Evolutionary conservation across 805 yeast genomes (phyloP).

Genomic region (Blastobotrys attinorum): DNA sequence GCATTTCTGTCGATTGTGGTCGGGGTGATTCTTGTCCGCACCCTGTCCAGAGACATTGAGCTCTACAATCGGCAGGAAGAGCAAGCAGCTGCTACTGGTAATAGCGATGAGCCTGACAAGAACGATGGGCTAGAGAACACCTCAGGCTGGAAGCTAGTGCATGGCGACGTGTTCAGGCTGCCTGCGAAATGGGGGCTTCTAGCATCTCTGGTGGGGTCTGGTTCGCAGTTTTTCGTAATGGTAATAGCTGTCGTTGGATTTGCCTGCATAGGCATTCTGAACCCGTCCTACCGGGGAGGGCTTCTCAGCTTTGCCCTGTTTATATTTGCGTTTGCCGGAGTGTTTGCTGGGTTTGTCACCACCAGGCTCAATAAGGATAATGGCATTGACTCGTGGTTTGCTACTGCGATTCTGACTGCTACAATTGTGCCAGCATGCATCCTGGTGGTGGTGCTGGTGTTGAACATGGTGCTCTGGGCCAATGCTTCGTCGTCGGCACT

Average conservation of each 20-base stretch:
- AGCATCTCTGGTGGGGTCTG: slow-evolving; percentile 58
- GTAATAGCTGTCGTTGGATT: slow-evolving; percentile 53
- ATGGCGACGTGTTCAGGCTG: slow-evolving; percentile 44
- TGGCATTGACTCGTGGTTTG: slow-evolving; percentile 28
- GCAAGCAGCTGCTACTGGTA: slow-evolving; percentile 7
- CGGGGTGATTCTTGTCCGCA: slow-evolving; percentile 51
- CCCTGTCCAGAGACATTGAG: slow-evolving; percentile 45
- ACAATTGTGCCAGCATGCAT: slow-evolving; percentile 31
- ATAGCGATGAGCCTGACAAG: slow-evolving; percentile 19
- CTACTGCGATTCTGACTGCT: slow-evolving; percentile 27
- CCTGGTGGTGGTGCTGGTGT: slow-evolving; percentile 41
- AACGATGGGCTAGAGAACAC: slow-evolving; percentile 9
- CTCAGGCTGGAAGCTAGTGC: slow-evolving; percentile 47
- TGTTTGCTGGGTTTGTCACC: slow-evolving; percentile 67
- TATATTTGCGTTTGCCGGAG: slow-evolving; percentile 61
- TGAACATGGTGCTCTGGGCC: slow-evolving; percentile 70
- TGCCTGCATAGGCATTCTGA: slow-evolving; percentile 45
- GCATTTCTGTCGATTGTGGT: slow-evolving; percentile 55
- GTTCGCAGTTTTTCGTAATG: slow-evolving; percentile 61
- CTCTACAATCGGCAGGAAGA: slow-evolving; percentile 22
- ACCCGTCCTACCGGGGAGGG: slow-evolving; percentile 63
- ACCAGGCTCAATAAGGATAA: slow-evolving; percentile 53
- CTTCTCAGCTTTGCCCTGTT: slow-evolving; percentile 52
- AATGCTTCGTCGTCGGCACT: slow-evolving; percentile 66
- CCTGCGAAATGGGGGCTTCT: slow-evolving; percentile 45